These are phyloP conservation scores for Kitagawia praeruptora DNA, from an alignment of 129 eudicot genomes.

Conservation along the genomic window DNA sequence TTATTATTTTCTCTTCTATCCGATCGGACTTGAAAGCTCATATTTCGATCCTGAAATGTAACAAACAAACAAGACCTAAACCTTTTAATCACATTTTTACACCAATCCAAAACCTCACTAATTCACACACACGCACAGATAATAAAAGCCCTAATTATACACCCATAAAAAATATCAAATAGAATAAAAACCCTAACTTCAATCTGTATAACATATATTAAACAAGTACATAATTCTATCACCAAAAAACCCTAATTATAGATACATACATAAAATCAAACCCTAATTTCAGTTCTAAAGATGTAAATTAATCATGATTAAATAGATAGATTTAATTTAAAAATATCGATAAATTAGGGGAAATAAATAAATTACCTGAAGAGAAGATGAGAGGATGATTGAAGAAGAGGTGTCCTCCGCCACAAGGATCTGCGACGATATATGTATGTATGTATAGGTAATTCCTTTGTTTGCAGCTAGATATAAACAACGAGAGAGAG, in stretches of 20 bases:
- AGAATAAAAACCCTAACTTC: background rate
- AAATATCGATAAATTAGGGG: background rate
- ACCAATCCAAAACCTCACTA: background rate
- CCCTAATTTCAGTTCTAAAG: background rate
- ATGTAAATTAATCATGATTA: background rate
- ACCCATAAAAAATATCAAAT: background rate
- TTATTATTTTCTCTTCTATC: slow-evolving; percentile 43
- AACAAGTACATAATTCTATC: no score
- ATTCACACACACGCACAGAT: background rate
- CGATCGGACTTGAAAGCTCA: slow-evolving; percentile 60
- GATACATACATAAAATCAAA: background rate
- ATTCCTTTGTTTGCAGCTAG: no score
- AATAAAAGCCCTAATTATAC: background rate
- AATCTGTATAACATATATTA: background rate
- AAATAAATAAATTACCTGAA: background rate
- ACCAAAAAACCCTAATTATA: background rate
- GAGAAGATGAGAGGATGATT: background rate
- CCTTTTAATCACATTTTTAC: background rate
- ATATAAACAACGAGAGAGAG: no score
- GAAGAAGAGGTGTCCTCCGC: background rate
- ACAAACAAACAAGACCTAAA: background rate
- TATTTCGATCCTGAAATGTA: slow-evolving; percentile 30
- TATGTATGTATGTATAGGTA: background rate
- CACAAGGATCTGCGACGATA: background rate
- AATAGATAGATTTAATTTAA: background rate